Base-by-base conservation (phyloP, 1,284 basidiomycete species). In the Apiotrichum montevideense region DNA sequence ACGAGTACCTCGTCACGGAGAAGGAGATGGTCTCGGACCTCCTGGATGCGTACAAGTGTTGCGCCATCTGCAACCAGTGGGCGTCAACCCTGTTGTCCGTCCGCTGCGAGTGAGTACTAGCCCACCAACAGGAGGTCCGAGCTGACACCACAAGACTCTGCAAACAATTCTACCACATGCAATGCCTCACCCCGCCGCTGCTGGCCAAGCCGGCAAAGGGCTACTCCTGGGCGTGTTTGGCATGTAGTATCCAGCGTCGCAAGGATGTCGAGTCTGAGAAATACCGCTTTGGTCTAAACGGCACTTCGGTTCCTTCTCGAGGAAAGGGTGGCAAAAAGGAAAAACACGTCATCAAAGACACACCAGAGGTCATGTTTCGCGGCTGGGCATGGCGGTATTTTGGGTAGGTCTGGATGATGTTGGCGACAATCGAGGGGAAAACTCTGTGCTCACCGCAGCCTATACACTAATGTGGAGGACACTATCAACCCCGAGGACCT, bases 361-460 rank as follows among this genome's bases (percentile, higher is more conserved):
- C 90, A 77, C 94, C 87, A 73, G 90, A 91, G 70, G 86, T 90
- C 81, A 71, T 62, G 33, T 75, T 73, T 60, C 64, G 73, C 46
- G 76, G 75, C n/a, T 97, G 93, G 93, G 91, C 91, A 1, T 96
- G 93, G 78, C 82, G 93, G 57, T 97, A 97, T 77, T 97, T 97
- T 77, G 93, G 93, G 90, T 91, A 70, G 75, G 87, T 75, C 10
- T 11, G 21, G 5, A 3, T n/a, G 10, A 35, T 46, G 53, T 65
- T 44, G 54, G 29, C 29, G 29, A 29, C 29, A 2, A 29, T 29
- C 29, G 29, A 2, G 55, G 61, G 1, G 21, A 39, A 14, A 39
- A 39, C 37, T 9, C 14, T 42, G 41, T 15, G 10, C 13, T 14
- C 4, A 34, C 51, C 4, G 34, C 66, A 92, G 90, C 11, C 83